Base-by-base conservation (phyloP, 1,284 basidiomycete species). In the Tilletia walkeri region DNA sequence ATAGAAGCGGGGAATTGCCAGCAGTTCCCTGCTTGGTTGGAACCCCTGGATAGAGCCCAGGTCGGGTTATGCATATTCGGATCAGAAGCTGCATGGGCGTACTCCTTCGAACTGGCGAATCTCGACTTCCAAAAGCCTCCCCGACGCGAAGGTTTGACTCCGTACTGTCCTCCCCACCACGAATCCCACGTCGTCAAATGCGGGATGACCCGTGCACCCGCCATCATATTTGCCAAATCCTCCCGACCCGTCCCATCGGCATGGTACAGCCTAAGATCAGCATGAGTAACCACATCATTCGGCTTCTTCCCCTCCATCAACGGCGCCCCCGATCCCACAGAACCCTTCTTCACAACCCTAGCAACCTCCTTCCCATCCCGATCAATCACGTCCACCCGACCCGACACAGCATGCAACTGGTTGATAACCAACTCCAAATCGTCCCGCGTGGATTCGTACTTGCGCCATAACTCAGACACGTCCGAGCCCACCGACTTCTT, bases 211-310 rank as follows among this genome's bases (percentile, higher is more conserved):
- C 34, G 4, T 4, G 59, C 59, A 16, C 59, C 59, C 16, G 59
- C 59, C 38, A 63, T 0, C 2, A 16, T 2, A 20, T 63, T 63
- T 14, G 16, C 14, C 16, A 63, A 34, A 20, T 63, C 59, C 12
- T 63, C 59, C 36, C 59, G 34, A 7, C 59, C 59, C 30, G 59
- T 63, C 30, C 59, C 30, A 41, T 63, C 59, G 59, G 59, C 59
- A 34, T 63, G 30, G 9, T 38, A 38, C 34, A 10, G 34, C 59
- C 59, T 34, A 1, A 63, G 34, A 38, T 63, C 59, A 20, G 59
- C 59, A 39, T 39, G 12, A 2, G 59, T 63, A 18, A 63, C 59
- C 16, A 39, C 59, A 20, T 63, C 34, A 18, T 14, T 18, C 16
- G 38, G 34, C 36, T 6, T 9, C 36, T 20, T 14, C 12, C 38